Conservation (phyloP, 176 grass and related monocot genomes). For the Zoysia pacifica region DNA sequence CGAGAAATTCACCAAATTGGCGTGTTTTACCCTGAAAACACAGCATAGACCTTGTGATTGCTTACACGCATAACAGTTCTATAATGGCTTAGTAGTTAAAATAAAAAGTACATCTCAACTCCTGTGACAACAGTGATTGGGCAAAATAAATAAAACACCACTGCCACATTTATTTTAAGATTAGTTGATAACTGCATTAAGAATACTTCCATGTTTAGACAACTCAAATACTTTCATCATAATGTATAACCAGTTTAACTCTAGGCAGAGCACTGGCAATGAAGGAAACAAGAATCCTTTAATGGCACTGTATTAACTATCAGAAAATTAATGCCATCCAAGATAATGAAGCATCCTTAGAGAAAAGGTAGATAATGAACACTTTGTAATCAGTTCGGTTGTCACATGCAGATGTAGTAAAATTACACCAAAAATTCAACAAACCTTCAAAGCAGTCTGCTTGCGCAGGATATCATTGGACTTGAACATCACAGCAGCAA, state of each 20-base stretch:
- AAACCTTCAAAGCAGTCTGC: slow-evolving; percentile 95
- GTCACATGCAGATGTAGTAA: not conserved
- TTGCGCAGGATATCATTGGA: slow-evolving; percentile 94
- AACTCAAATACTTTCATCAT: not conserved
- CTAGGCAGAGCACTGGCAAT: not conserved
- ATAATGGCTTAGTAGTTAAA: not conserved
- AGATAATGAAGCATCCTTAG: not conserved
- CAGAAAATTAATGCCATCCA: not conserved
- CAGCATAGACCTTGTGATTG: slow-evolving; percentile 13
- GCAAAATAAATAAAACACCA: slow-evolving; percentile 10
- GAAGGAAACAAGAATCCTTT: slow-evolving; percentile 15
- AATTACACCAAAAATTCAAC: not conserved
- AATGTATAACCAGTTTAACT: not conserved
- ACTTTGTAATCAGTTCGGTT: not conserved
- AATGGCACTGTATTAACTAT: not conserved
- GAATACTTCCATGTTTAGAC: not conserved
- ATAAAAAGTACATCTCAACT: not conserved
- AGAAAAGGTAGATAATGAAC: not conserved
- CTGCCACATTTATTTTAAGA: not conserved
- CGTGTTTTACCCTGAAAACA: slow-evolving; percentile 16
- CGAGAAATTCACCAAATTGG: not conserved
- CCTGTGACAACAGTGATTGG: not conserved
- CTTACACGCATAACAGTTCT: not conserved
- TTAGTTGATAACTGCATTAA: not conserved
- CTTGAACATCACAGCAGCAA: slow-evolving; percentile 99